Evolutionary conservation across 768 basidiomycete species (phyloP), one percentile per base, ranked within the genome.

Genomic region (Nidularia pulvinata): DNA sequence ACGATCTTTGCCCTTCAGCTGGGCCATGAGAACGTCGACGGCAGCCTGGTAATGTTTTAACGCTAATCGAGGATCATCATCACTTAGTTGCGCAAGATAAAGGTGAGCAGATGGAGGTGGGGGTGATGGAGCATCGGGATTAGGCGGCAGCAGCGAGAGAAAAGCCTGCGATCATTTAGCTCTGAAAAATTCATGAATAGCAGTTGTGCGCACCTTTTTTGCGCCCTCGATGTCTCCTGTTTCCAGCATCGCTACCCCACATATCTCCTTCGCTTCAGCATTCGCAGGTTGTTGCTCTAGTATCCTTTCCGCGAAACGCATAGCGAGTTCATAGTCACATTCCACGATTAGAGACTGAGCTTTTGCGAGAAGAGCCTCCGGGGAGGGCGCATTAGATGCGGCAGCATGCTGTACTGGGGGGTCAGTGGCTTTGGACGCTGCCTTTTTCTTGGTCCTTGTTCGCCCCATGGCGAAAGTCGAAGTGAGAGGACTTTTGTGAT

Each of bases 61-160:
- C 2, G 93, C 91, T 43, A 74, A 64, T 48, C 81, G 79, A 4
- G 95, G 91, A 51, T 94, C 87, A 7, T 86, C 83, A 32, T 91
- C 90, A 48, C 78, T 82, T 14, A 93, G 73, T 65, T 97, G 94
- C 0, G 93, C 95, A 22, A 97, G 88, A 68, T 95, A 95, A 0
- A 95, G 78, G 71, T 95, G 83, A 9, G 90, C 91, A 33, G 92
- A 90, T 6, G 91, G 81, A 0, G 91, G 83, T 6, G 91, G 82
- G 42, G 81, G 70, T 14, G 78, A 66, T 35, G 86, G 81, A 14
- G 85, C 82, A 65, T 79, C 73, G 43, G 80, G 73, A 67, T 81
- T 69, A 53, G 89, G 85, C 50, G 89, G 85, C 46, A 89, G 34
- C 69, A 86, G 57, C 52, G 77, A 69, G 57, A 72, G 66, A 67